Conservation (phyloP, 352 stramenopile genomes). For the Albugo candida region DNA sequence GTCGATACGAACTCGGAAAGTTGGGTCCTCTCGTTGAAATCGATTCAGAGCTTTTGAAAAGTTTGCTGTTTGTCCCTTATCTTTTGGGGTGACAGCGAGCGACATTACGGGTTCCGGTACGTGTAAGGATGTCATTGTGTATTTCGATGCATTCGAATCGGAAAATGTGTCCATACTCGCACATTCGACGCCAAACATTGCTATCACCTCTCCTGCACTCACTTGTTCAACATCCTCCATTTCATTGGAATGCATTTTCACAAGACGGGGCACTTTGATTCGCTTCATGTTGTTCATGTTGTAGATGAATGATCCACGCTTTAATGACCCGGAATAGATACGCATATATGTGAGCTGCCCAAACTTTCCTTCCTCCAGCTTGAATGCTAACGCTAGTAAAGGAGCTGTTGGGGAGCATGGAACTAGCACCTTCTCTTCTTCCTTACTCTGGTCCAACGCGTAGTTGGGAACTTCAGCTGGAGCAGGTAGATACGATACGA, state of each 20-base stretch:
- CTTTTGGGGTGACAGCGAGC: constrained; percentile 90
- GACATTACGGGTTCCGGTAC: constrained; percentile 97
- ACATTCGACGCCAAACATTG: constrained; percentile 99
- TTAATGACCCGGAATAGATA: constrained; percentile 75
- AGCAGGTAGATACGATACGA: constrained; percentile 93
- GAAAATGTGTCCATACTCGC: constrained; percentile 97
- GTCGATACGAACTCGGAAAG: constrained; percentile 91
- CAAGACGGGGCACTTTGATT: constrained; percentile 93
- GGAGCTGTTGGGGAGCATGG: constrained; percentile 76
- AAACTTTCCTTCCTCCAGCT: constrained; percentile 98
- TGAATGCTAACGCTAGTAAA: constrained; percentile 96
- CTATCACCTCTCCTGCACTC: constrained; percentile 89
- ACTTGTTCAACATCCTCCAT: constrained; percentile 98
- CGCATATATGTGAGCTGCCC: constrained; percentile 98
- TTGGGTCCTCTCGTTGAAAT: constrained; percentile 98
- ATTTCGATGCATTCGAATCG: constrained; percentile 71
- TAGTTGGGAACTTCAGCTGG: constrained; percentile 90
- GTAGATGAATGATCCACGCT: constrained; percentile 73
- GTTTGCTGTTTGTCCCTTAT: constrained; percentile 85
- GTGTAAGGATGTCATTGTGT: constrained; percentile 95
- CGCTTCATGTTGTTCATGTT: constrained; percentile 81
- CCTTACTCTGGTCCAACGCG: constrained; percentile 86
- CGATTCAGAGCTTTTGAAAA: constrained; percentile 93
- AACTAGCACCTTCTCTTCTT: constrained; percentile 81
- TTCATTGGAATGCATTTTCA: constrained; percentile 99